Conservation (phyloP, 192 early-diverging fungal species). For the Oehlia diaphana region DNA sequence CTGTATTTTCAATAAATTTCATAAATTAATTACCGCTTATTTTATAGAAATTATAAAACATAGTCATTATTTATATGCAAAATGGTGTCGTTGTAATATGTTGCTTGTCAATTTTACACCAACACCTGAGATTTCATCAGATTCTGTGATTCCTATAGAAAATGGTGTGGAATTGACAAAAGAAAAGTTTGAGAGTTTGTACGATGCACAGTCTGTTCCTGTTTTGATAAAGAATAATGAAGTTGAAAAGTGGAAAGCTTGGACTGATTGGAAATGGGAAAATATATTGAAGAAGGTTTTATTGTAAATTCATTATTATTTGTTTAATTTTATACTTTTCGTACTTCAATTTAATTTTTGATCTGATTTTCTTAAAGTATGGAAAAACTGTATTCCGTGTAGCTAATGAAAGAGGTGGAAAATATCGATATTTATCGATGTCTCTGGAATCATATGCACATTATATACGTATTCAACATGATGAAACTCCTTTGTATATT, state of each 20-base stretch:
- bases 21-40: neutral
- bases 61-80: conserved; percentile 34
- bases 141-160: conserved; percentile 31
- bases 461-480: conserved; percentile 38
- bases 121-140: conserved; percentile 22
- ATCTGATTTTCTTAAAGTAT: conserved; percentile 32
- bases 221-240: conserved; percentile 40
- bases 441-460: conserved; percentile 37
- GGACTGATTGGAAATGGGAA: conserved; percentile 41
- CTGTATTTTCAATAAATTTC: neutral
- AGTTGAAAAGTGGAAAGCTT: conserved; percentile 45
- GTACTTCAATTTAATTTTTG: neutral
- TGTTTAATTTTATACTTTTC: neutral
- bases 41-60: conserved; percentile 31
- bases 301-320: neutral
- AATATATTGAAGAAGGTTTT: conserved; percentile 29
- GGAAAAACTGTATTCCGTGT: conserved; percentile 35
- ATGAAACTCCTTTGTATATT: conserved; percentile 46
- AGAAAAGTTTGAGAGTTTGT: conserved; percentile 36
- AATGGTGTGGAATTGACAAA: conserved; percentile 33
- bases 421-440: conserved; percentile 32
- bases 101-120: conserved; percentile 43
- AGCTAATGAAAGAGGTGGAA: conserved; percentile 38
- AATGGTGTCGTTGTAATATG: conserved; percentile 40
- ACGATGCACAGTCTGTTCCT: conserved; percentile 37